Base-by-base conservation (phyloP, 202 grass and related monocot species). In the Dendrocalamus latiflorus region DNA sequence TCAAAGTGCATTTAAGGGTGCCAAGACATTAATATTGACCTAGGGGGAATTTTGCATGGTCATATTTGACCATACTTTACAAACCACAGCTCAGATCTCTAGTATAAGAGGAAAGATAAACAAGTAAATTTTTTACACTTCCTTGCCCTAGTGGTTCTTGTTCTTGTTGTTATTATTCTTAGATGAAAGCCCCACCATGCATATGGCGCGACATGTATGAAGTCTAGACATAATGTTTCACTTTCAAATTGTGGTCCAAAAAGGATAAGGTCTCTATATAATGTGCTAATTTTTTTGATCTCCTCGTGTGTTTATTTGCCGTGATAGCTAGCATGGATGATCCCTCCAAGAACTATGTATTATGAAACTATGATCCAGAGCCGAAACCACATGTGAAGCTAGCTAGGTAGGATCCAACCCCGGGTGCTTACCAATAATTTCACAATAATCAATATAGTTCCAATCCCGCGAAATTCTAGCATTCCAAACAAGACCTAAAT, bases 1-100 rank as follows among this genome's bases (percentile, higher is more conserved):
- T 71, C 73, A 22, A 83, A 65, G 78, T 78, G 73, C 51, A 85
- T 70, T 76, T 75, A 65, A 65, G 59, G 65, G 55, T 51, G 78
- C 44, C 67, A n/a, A 68, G 74, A 78, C 83, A 90, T 90, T 83
- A 74, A 78, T 42, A 78, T 77, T 86, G 57, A 50, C 88, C 83
- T 78, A 33, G 78, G 56, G 47, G 50, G 39, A 18, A 17, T 77
- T 36, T n/a, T 34, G 48, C 76, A 25, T 37, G 25, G 37, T 20
- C 41, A 68, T 69, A 69, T 59, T 87, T 76, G 70, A 70, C 62
- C 33, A 37, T 66, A 17, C 42, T 62, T 78, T 82, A 74, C 78
- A 74, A 26, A 55, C 15, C 39, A 44, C 15, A 39, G 73, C 79
- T 69, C 79, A 44, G 74, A 86, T 79, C 88, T 80, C 76, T 72